Base-by-base conservation (phyloP, 257 asterid species). In the Lavandula angustifolia region DNA sequence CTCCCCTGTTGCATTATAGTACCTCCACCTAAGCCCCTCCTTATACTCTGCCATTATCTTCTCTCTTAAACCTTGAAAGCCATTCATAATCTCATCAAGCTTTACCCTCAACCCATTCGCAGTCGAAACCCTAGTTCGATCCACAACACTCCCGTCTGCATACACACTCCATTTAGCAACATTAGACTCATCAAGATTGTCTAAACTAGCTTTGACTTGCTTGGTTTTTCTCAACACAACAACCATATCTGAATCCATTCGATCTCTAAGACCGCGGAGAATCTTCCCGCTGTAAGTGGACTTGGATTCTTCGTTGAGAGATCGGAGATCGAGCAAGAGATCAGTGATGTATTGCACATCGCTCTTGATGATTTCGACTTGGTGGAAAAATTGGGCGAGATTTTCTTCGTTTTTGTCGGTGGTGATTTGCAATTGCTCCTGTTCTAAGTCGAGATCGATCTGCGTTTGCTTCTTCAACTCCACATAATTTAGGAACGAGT, bases 171-270 rank as follows among this genome's bases (percentile, higher is more conserved):
- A 72, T 34, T 82, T 82, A 3, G 73, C 71, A 18, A 34, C 27
- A 60, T 86, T 92, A 9, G 91, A 92, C 54, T 59, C 70, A 11
- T 88, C 92, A 4, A 88, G 95, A 1, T 73, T 57, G 32, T 83
- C 86, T 3, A 92, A 87, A 41, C 81, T 78, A 38, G 78, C 57
- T 64, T 85, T 88, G 42, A 92, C 82, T 4, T 18, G 44, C 54
- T 79, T 84, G 70, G 95, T 88, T 53, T 91, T 92, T 8, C 88
- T 76, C 6, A 86, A 85, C 9, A 88, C 92, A 3, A 82, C 60
- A 16, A 78, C 87, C 88, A 86, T 83, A 81, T 86, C 81, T 0
- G 96, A 85, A 54, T 88, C 95, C 95, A 88, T 88, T 10, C 87
- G 37, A 66, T 86, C 98, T 44, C 95, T 62, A 6, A 86, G 47